Evolutionary conservation across 306 rosid species (phyloP), one percentile per base, ranked within the genome.

Genomic region (Vigna angularis): DNA sequence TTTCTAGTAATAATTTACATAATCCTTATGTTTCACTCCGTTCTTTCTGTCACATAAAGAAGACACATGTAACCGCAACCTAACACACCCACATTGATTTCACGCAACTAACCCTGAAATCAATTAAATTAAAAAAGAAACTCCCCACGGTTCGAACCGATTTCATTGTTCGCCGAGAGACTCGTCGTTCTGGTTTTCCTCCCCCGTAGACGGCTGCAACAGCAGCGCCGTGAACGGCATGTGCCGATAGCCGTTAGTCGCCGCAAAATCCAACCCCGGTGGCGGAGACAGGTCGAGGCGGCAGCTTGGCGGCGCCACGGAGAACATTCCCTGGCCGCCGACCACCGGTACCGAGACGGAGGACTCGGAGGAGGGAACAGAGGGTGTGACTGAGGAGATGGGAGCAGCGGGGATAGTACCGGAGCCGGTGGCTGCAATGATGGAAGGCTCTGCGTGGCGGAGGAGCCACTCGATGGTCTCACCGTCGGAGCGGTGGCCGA

Each of bases 391-490:
- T 6, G 90, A 74, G 51, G 95, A 85, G 5, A 93, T 72, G 0
- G 85, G 83, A 1, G 57, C 85, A 0, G 93, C 45, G 0, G 98
- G 98, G 68, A 84, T 75, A 0, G 94, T 90, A 2, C 98, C 98
- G 14, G 92, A 30, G 1, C 98, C 98, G 0, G 98, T 95, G 75
- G 91, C 96, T 9, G 97, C 92, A 26, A 92, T 83, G 61, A 95
- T 92, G 16, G 98, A 88, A 10, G 93, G 89, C 67, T 95, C 98
- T 4, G 98, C 97, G 26, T 92, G 91, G 12, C 96, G 93, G 59
- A 94, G 93, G 12, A 94, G 92, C 98, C 98, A 94, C 89, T 94
- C 93, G 57, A 94, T 92, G 11, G 97, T 94, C 85, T 94, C 95
- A 26, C 97, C 98, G 82, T 95, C 98, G 80, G 98, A 92, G 24